phyloP scores from a whole-genome alignment of 805 yeast genomes.

The Torulaspora franciscae region DNA sequence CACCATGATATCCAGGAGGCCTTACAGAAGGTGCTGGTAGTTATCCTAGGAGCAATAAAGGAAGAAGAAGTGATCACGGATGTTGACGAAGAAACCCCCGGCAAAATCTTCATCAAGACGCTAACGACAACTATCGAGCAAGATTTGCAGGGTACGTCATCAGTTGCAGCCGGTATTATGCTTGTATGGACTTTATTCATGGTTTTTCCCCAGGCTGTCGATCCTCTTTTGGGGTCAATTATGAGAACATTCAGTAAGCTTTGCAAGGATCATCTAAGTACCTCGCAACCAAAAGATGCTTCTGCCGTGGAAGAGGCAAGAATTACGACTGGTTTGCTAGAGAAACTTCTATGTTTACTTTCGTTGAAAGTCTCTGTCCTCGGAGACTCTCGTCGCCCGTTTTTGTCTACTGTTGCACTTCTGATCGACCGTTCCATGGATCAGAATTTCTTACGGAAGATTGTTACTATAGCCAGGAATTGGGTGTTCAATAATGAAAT shows the following conservation, averaged over 20 bases:
- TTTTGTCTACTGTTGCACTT: constrained; percentile 79
- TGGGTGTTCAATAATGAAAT: constrained; percentile 90
- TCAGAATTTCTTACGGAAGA: constrained; percentile 63
- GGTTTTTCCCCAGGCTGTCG: constrained; percentile 67
- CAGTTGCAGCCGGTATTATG: constrained; percentile 84
- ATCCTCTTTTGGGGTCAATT: constrained; percentile 65
- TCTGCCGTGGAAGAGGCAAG: constrained; percentile 62
- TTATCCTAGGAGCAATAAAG: constrained; percentile 62
- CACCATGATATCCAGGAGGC: constrained; percentile 85
- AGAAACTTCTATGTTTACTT: constrained; percentile 69
- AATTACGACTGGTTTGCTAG: constrained; percentile 70
- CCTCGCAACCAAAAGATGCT: constrained; percentile 41
- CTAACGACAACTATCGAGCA: constrained; percentile 69
- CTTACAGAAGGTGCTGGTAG: constrained; percentile 66
- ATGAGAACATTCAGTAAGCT: constrained; percentile 86
- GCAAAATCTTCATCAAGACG: constrained; percentile 54
- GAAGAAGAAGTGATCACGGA: constrained; percentile 42
- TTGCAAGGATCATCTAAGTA: constrained; percentile 79
- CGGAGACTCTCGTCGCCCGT: constrained; percentile 90
- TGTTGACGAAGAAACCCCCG: constrained; percentile 57
- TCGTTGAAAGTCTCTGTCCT: constrained; percentile 77
- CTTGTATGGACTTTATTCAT: constrained; percentile 75
- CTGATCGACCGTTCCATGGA: constrained; percentile 85
- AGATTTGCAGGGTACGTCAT: constrained; percentile 65
- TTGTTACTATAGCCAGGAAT: constrained; percentile 68